Evolutionary conservation across 192 early-diverging fungal genomes (phyloP).

Genomic region (Gaertneriomyces semiglobifer): DNA sequence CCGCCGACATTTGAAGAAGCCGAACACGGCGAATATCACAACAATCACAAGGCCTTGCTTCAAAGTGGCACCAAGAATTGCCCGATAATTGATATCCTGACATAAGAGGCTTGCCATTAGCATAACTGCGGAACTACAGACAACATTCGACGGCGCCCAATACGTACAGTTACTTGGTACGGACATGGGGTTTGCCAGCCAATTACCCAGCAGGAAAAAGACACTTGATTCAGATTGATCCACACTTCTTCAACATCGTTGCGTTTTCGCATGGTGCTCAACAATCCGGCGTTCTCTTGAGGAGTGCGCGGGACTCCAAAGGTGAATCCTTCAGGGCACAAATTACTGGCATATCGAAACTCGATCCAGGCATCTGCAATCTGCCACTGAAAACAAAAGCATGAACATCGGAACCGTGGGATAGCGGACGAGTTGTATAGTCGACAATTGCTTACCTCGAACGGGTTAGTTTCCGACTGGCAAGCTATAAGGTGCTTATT

Average conservation of each 20-base stretch:
- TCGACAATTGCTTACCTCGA: too few species aligned
- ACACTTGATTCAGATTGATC: conserved; percentile 20
- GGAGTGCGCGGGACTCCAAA: conserved; percentile 15
- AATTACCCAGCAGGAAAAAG: conserved; percentile 19
- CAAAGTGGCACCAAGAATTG: conserved; percentile 21
- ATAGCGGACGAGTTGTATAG: too few species aligned
- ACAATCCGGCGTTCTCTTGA: conserved; percentile 11
- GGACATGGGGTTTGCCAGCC: conserved; percentile 14
- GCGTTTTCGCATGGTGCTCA: not conserved
- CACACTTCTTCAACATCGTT: conserved; percentile 6
- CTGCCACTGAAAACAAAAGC: not conserved
- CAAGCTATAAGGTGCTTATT: conserved; percentile 1
- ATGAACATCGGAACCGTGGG: not conserved
- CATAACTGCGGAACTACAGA: not conserved
- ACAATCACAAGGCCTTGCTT: conserved; percentile 30
- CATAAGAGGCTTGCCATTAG: not conserved
- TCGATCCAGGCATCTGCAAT: not conserved
- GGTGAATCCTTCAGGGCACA: conserved; percentile 7
- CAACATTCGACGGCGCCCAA: not conserved
- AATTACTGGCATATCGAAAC: not conserved
- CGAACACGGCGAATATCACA: conserved; percentile 16
- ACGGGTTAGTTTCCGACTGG: not conserved
- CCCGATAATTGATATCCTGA: conserved; percentile 13
- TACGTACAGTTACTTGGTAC: conserved; percentile 9
- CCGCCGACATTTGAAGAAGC: conserved; percentile 20